Evolutionary conservation across 768 basidiomycete genomes (phyloP).

Genomic region (Pleurotus cornucopiae): DNA sequence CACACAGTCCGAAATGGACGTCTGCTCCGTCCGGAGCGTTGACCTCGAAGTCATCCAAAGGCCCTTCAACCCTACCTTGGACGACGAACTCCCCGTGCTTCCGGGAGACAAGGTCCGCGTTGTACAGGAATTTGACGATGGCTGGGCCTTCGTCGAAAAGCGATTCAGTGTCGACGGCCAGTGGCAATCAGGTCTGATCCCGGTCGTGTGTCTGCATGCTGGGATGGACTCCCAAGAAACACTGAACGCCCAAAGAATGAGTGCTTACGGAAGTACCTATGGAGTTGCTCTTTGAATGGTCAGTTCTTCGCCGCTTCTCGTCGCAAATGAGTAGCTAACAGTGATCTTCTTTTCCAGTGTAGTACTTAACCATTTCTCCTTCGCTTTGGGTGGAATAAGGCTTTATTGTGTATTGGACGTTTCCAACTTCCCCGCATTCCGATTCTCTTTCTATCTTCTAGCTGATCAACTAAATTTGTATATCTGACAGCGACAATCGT

Average conservation of each 20-base stretch:
- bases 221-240: constrained; percentile 7
- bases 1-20: not conserved
- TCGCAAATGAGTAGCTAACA: too few species aligned
- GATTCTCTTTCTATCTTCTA: too few species aligned
- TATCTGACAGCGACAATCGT: too few species aligned
- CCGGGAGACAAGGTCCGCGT: constrained; percentile 52
- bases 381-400: too few species aligned
- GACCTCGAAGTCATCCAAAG: constrained; percentile 47
- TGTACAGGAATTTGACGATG: constrained; percentile 58
- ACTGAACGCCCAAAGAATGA: not conserved
- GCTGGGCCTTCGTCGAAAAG: constrained; percentile 64
- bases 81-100: constrained; percentile 55
- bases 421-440: too few species aligned
- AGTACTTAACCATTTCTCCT: too few species aligned
- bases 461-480: too few species aligned
- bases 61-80: constrained; percentile 50
- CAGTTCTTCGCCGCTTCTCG: too few species aligned
- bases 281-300: not conserved
- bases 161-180: constrained; percentile 19
- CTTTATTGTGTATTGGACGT: too few species aligned
- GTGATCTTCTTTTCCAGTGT: too few species aligned
- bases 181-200: constrained; percentile 51
- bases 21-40: not conserved
- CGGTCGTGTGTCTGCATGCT: constrained; percentile 55
- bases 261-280: not conserved